Evolutionary conservation across 352 stramenopile species (phyloP).

Genomic region (Aphanomyces stellatus): DNA sequence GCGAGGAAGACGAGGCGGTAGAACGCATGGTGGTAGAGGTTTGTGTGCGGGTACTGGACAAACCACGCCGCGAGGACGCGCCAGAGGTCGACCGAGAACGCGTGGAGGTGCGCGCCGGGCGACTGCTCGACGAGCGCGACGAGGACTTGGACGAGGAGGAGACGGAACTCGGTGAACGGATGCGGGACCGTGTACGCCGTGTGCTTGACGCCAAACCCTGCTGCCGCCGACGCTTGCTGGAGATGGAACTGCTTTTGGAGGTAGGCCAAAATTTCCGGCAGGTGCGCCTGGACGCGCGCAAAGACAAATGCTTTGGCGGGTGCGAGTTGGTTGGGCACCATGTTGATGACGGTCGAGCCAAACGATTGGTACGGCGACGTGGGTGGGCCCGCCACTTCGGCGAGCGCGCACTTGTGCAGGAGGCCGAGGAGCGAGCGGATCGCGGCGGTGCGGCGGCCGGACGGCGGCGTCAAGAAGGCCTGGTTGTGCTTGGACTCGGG

Average conservation of each 20-base stretch:
- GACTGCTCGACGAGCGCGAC: conserved; percentile 81
- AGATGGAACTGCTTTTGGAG: conserved; percentile 68
- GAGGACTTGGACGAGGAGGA: conserved; percentile 77
- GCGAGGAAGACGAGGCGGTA: conserved; percentile 86
- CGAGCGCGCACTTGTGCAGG: conserved; percentile 59
- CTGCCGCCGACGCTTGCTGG: conserved; percentile 63
- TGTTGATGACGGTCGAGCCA: conserved; percentile 72
- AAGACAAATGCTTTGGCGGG: conserved; percentile 67
- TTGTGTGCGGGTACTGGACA: conserved; percentile 89
- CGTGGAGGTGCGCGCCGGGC: conserved; percentile 40
- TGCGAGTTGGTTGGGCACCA: conserved; percentile 72
- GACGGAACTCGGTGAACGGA: conserved; percentile 84
- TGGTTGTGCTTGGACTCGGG: conserved; percentile 14
- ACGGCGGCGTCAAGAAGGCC: conserved; percentile 23
- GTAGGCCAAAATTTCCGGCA: conserved; percentile 60
- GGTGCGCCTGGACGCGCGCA: conserved; percentile 46
- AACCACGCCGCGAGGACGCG: conserved; percentile 83
- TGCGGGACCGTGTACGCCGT: conserved; percentile 83
- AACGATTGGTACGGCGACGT: conserved; percentile 83
- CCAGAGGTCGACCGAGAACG: conserved; percentile 75
- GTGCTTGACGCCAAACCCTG: conserved; percentile 58
- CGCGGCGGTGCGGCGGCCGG: conserved; percentile 65
- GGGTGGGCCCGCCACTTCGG: conserved; percentile 67
- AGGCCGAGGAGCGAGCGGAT: conserved; percentile 71
- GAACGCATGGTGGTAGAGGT: conserved; percentile 84